Percentiles rank a stretch among this genome's conserved stretches.
These are phyloP conservation scores for Capsella rubella DNA, from an alignment of 441 rosid genomes.

Conservation along the genomic window DNA sequence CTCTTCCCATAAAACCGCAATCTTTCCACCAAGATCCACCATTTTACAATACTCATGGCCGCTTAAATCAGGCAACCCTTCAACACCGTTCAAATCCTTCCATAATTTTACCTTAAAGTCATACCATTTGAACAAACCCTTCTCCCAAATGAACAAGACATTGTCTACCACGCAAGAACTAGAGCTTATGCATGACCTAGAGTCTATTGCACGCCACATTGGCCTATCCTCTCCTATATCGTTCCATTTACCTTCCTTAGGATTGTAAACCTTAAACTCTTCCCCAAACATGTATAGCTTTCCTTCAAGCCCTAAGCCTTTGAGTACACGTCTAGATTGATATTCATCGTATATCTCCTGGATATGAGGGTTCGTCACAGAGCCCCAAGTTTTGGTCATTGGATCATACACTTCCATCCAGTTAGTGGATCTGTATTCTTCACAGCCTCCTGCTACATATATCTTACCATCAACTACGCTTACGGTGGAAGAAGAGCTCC, in stretches of 20 bases:
- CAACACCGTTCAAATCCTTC: background rate
- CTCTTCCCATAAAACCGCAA: background rate
- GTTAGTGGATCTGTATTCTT: background rate
- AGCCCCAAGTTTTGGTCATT: background rate
- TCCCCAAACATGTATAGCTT: background rate
- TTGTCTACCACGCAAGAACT: slow-evolving; percentile 4
- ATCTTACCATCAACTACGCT: background rate
- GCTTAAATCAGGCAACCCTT: background rate
- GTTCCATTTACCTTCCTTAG: background rate
- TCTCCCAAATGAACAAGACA: background rate
- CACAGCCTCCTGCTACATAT: background rate
- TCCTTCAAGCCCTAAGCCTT: background rate
- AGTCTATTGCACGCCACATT: background rate
- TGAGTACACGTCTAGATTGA: background rate
- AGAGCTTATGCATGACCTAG: background rate
- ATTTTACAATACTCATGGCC: background rate
- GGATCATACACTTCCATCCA: slow-evolving; percentile 1
- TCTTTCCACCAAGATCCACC: background rate
- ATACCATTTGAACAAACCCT: background rate
- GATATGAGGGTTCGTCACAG: background rate
- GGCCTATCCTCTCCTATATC: background rate
- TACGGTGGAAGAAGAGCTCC: background rate
- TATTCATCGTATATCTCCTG: background rate
- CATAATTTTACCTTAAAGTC: background rate
- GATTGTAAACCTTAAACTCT: background rate